Percentiles rank a stretch among this genome's conserved stretches.
phyloP scores from a whole-genome alignment of 2,329 filamentous ascomycete species.

The Colletotrichum sp. region DNA sequence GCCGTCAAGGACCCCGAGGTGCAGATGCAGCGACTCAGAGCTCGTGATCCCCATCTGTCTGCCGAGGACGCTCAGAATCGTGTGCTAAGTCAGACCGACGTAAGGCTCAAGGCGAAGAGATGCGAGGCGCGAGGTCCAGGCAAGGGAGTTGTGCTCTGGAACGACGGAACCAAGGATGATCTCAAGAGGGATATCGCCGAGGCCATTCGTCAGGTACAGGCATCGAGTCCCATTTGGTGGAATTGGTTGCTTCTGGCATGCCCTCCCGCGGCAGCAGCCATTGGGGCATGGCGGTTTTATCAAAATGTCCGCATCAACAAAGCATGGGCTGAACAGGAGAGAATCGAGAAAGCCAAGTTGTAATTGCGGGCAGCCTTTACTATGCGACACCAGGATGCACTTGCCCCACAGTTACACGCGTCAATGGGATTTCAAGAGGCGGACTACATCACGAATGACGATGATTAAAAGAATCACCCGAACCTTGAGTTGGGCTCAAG shows the following conservation, averaged over 20 bases:
- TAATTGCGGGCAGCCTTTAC: conserved; percentile 24
- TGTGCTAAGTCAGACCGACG: conserved; percentile 85
- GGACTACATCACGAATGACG: background rate
- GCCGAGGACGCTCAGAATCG: conserved; percentile 88
- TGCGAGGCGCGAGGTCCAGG: conserved; percentile 69
- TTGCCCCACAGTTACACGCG: background rate
- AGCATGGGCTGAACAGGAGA: conserved; percentile 69
- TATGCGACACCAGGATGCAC: background rate
- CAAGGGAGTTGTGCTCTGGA: conserved; percentile 85
- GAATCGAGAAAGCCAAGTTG: conserved; percentile 49
- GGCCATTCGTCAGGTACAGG: conserved; percentile 68
- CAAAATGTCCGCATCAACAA: conserved; percentile 73
- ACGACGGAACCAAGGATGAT: conserved; percentile 78
- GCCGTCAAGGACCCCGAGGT: conserved; percentile 79
- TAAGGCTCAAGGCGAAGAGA: conserved; percentile 80
- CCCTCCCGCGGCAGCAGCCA: conserved; percentile 75
- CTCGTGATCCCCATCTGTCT: conserved; percentile 77
- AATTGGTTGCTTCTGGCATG: conserved; percentile 71
- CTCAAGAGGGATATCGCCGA: conserved; percentile 69
- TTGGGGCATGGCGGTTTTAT: conserved; percentile 75
- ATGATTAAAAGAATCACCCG: background rate
- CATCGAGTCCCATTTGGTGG: conserved; percentile 81
- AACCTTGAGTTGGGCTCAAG: background rate
- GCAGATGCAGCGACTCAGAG: conserved; percentile 81
- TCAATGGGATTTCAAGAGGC: background rate